Base-by-base conservation (phyloP, 2,329 filamentous ascomycete genomes). In the Aureobasidium namibiae region DNA sequence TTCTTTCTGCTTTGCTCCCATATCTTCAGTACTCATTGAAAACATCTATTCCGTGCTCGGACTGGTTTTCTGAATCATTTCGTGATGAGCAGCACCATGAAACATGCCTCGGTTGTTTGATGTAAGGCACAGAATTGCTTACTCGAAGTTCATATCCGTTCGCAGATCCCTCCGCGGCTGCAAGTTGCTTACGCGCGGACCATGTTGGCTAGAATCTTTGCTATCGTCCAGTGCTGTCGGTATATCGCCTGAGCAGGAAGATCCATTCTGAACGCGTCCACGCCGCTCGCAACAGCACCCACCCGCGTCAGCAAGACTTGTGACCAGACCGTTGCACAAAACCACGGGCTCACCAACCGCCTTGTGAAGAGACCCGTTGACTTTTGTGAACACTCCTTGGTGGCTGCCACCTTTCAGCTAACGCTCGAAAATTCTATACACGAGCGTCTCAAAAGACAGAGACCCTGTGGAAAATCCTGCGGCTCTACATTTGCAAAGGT, bases 401-500 rank as follows among this genome's bases (percentile, higher is more conserved):
- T 52, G 48, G 48, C 33, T 38, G 21, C 21, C 8, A 39, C 9
- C n/a, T n/a, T 29, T 52, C 48, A 52, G 48, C 48, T 52, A 16
- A 52, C 48, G 48, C 48, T 21, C 48, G 8, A 52, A 18, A 39
- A 39, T 29, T 39, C 23, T 18, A 38, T 29, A 29, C 16, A 26
- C 14, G 14, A 14, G 31, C 9, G 33, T 16, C 26, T 23, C n/a
- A n/a, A n/a, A n/a, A n/a, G n/a, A n/a, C n/a, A n/a, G n/a, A 52
- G 48, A 52, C 34, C 29, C 7, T 18, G n/a, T n/a, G n/a, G n/a
- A 21, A 16, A 52, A 52, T 34, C 48, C 48, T 52, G 34, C 48
- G 48, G 48, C 48, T 52, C 48, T 52, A n/a, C 34, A 21, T 39
- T 52, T n/a, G n/a, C n/a, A n/a, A n/a, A n/a, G n/a, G n/a, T n/a